Evolutionary conservation across 352 stramenopile species (phyloP), one percentile per base, ranked within the genome.

Genomic region (Elongisporangium anandrum): DNA sequence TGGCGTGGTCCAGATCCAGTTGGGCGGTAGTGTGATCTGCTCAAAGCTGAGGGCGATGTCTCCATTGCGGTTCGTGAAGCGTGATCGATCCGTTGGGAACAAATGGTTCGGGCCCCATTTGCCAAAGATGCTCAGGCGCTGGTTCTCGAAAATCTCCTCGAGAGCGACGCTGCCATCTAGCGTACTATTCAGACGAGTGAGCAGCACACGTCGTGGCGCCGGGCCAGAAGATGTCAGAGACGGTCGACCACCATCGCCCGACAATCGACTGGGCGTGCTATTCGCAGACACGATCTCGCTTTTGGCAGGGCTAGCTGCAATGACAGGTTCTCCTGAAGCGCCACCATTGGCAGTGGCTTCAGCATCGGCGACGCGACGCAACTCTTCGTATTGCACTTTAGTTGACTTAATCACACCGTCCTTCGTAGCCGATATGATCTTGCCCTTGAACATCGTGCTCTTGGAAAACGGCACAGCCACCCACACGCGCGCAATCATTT

Each of bases 141-240:
- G 85, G 64, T 94, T 94, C 64, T 94, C 83, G 65, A 94, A 94
- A 64, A 94, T 92, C 68, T 94, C 85, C 63, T 94, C 85, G 19
- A 94, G 68, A 9, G 75, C 85, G 3, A 94, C 82, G 39, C 81
- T 90, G 57, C 77, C 79, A 63, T 91, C 77, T 10, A 89, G 54
- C 3, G 78, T 88, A 54, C 79, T 88, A 60, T 89, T 89, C 56
- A 87, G 81, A 6, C 79, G 70, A 34, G 73, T 66, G 17, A 88
- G 59, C 29, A 41, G 29, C 29, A 41, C 29, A 41, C 29, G 29
- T 8, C 29, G 29, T 15, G 29, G 29, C 29, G 29, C 29, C 1
- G 29, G 29, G 1, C 29, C 9, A 8, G 29, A 41, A 41, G 29
- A 41, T 15, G 29, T 41, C 29, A 41, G 9, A 15, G 29, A 41